Evolutionary conservation across 768 basidiomycete species (phyloP), one percentile per base, ranked within the genome.

Genomic region (Collybiopsis luxurians): DNA sequence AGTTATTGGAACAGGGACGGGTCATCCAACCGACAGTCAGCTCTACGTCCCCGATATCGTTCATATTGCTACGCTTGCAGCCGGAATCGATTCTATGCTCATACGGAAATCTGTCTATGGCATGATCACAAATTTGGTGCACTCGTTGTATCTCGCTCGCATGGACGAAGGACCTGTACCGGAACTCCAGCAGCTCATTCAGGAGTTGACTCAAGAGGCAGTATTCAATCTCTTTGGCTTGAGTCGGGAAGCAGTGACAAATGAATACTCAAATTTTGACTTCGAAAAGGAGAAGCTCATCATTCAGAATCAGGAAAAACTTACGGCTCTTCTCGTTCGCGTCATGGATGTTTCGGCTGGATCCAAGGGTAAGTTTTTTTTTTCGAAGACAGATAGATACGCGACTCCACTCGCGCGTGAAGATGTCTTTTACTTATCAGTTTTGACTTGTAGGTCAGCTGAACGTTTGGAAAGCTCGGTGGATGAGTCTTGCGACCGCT

Each of bases 381-480:
- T n/a, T 30, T n/a, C 23, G n/a, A n/a, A n/a, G n/a, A n/a, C n/a
- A n/a, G n/a, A n/a, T n/a, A n/a, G n/a, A n/a, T n/a, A n/a, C n/a
- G n/a, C n/a, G n/a, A n/a, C n/a, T n/a, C n/a, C n/a, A n/a, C n/a
- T n/a, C n/a, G n/a, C n/a, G n/a, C 23, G 6, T 31, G 36, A 43
- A 36, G 30, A 27, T 44, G 21, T 12, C 46, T 34, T 17, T 42
- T 34, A 42, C 30, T 19, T 5, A 19, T 30, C n/a, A 12, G 42
- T 47, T 64, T 45, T 59, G 4, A 27, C 45, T 46, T 54, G 21
- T 53, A 91, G 91, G 87, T 11, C 69, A 92, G 2, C 71, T 90
- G 28, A 97, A 97, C 64, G 82, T 90, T 2, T 97, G 95, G 95
- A 82, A 89, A 58, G 92, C 94, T 26, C 80, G 95, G 31, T 96